Evolutionary conservation across 2,329 filamentous ascomycete species (phyloP).

Genomic region (Xylaria sp.): DNA sequence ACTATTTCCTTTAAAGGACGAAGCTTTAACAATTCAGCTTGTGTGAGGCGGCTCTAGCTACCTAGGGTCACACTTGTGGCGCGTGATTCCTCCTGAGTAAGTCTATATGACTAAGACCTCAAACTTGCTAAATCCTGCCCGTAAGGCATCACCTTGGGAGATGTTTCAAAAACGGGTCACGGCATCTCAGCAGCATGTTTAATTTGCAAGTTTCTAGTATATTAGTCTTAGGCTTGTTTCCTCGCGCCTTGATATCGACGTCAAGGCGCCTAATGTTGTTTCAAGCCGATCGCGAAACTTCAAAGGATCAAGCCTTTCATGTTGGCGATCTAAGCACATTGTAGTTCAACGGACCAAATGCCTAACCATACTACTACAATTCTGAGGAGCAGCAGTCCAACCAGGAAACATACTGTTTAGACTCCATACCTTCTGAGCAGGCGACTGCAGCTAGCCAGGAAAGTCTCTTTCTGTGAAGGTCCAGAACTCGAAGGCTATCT

Average conservation of each 20-base stretch:
- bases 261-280: constrained; percentile 12
- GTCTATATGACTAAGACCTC: constrained; percentile 2
- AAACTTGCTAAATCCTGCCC: constrained; percentile 1
- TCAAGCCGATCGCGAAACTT: constrained; percentile 12
- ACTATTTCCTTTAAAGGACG: not conserved
- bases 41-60: constrained; percentile 11
- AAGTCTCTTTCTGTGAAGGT: not conserved
- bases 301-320: not conserved
- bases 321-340: not conserved
- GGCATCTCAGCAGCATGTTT: not conserved
- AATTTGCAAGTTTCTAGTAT: not conserved
- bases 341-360: not conserved
- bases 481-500: not conserved
- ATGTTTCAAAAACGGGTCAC: constrained; percentile 24
- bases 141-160: not conserved
- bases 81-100: not conserved
- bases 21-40: constrained; percentile 6
- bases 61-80: not conserved
- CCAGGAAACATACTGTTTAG: not conserved
- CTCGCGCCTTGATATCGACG: not conserved
- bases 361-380: not conserved
- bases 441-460: too few species aligned
- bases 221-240: constrained; percentile 6
- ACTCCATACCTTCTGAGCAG: not conserved
- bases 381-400: not conserved